Conservation (phyloP, 1,139 yeast genomes). For the Sporopachydermia cereana region DNA sequence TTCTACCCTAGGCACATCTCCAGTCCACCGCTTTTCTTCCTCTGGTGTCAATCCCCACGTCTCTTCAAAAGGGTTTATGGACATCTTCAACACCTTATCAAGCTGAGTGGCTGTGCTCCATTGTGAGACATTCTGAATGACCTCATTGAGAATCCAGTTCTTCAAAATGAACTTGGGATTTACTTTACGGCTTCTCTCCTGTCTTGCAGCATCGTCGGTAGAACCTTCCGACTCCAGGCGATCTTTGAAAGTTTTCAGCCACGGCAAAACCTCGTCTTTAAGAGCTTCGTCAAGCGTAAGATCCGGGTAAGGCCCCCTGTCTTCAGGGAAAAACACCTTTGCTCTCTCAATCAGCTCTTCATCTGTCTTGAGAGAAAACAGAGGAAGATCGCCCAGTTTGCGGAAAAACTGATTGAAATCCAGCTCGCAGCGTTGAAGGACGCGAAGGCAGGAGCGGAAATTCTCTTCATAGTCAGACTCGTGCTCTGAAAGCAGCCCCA, state of each 20-base stretch:
- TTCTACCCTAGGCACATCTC: constrained; percentile 19
- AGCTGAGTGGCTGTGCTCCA: constrained; percentile 19
- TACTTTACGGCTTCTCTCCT: constrained; percentile 28
- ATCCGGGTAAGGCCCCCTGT: constrained; percentile 20
- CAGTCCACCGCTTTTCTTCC: constrained; percentile 17
- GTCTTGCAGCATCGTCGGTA: constrained; percentile 26
- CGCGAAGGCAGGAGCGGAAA: constrained; percentile 50
- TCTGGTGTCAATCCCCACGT: constrained; percentile 21
- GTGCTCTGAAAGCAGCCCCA: constrained; percentile 47
- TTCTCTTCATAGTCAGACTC: constrained; percentile 31
- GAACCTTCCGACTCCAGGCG: constrained; percentile 30
- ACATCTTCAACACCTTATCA: constrained; percentile 23
- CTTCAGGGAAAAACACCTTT: constrained; percentile 26
- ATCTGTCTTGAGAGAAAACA: constrained; percentile 14
- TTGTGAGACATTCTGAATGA: constrained; percentile 33
- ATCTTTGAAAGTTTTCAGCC: constrained; percentile 29
- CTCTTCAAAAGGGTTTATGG: constrained; percentile 25
- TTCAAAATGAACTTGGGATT: constrained; percentile 81
- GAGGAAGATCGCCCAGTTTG: constrained; percentile 36
- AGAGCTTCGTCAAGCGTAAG: constrained; percentile 22
- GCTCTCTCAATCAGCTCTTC: constrained; percentile 22
- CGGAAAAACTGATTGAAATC: constrained; percentile 78
- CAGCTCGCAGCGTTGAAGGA: constrained; percentile 47
- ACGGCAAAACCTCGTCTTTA: constrained; percentile 20
- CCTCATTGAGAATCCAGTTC: constrained; percentile 82